phyloP scores from a whole-genome alignment of 768 basidiomycete genomes.

The Trametes cingulata region DNA sequence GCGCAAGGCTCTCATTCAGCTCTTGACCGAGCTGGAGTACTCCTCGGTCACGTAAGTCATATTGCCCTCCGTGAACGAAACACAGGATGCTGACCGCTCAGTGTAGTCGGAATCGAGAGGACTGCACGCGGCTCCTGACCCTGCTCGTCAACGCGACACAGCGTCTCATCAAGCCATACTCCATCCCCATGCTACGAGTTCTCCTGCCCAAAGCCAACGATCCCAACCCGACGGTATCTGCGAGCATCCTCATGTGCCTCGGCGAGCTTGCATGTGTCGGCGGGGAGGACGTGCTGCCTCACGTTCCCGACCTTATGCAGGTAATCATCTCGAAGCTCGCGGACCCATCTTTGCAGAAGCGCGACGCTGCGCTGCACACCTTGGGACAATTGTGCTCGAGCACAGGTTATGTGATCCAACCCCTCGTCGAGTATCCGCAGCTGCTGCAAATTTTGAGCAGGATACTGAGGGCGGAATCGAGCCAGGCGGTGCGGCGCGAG shows the following conservation, averaged over 20 bases:
- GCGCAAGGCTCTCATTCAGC: slow-evolving; percentile 91
- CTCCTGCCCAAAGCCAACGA: slow-evolving; percentile 90
- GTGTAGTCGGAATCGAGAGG: slow-evolving; percentile 79
- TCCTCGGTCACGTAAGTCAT: slow-evolving; percentile 78
- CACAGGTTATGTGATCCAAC: slow-evolving; percentile 91
- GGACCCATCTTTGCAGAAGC: slow-evolving; percentile 86
- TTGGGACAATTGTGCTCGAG: slow-evolving; percentile 95
- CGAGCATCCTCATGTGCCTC: slow-evolving; percentile 90
- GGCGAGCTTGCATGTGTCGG: slow-evolving; percentile 93
- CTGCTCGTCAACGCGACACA: slow-evolving; percentile 90
- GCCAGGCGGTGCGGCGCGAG: slow-evolving; percentile 72
- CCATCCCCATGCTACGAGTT: slow-evolving; percentile 90
- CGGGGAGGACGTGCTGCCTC: slow-evolving; percentile 84
- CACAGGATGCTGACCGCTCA: not conserved
- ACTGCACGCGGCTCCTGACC: slow-evolving; percentile 88
- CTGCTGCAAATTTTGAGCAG: slow-evolving; percentile 83
- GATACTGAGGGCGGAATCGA: slow-evolving; percentile 81
- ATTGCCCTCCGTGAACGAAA: not conserved
- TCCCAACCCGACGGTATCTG: slow-evolving; percentile 81
- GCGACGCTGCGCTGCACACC: slow-evolving; percentile 92
- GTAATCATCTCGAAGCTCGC: slow-evolving; percentile 86
- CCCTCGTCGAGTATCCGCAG: slow-evolving; percentile 88
- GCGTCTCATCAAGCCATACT: slow-evolving; percentile 93
- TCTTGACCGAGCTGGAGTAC: slow-evolving; percentile 96
- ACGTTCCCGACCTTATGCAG: slow-evolving; percentile 86